These are phyloP conservation scores for Boletus sp. DNA, from an alignment of 1,284 basidiomycete genomes.

Conservation along the genomic window DNA sequence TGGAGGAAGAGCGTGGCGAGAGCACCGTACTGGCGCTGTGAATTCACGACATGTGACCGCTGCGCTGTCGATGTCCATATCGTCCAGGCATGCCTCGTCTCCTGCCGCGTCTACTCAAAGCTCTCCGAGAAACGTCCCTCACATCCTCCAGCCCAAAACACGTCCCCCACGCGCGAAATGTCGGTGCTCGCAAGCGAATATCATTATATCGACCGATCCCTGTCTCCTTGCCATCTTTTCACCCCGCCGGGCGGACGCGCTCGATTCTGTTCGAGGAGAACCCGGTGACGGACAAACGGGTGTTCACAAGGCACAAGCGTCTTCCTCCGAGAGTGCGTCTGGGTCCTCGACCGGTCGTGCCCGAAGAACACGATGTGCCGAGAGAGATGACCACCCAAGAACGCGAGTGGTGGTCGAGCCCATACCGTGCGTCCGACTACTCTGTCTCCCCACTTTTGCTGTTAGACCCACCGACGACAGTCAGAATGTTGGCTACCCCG, in stretches of 20 bases:
- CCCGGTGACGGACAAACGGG: constrained; percentile 45
- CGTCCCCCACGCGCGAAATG: constrained; percentile 11
- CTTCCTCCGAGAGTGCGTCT: constrained; percentile 46
- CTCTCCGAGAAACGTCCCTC: constrained; percentile 34
- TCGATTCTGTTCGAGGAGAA: constrained; percentile 61
- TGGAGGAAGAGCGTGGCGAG: constrained; percentile 32
- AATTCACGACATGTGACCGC: constrained; percentile 21
- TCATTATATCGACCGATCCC: constrained; percentile 40
- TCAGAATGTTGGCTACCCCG: constrained; percentile 67
- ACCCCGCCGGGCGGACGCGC: constrained; percentile 38
- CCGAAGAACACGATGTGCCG: constrained; percentile 36
- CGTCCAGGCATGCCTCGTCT: constrained; percentile 54
- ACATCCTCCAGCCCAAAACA: constrained; percentile 10
- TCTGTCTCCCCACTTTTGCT: not conserved
- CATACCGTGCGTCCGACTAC: constrained; percentile 54
- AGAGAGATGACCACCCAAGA: constrained; percentile 61
- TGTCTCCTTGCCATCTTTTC: constrained; percentile 39
- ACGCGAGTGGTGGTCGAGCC: constrained; percentile 63
- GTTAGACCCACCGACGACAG: constrained; percentile 35
- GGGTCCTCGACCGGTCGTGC: constrained; percentile 18
- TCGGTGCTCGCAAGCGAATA: constrained; percentile 21
- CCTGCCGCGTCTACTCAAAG: constrained; percentile 54
- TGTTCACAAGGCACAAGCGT: constrained; percentile 52
- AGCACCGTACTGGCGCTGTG: constrained; percentile 35
- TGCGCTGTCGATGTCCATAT: not conserved